Base-by-base conservation (phyloP, 2,329 filamentous ascomycete genomes). In the Phoma sp. region DNA sequence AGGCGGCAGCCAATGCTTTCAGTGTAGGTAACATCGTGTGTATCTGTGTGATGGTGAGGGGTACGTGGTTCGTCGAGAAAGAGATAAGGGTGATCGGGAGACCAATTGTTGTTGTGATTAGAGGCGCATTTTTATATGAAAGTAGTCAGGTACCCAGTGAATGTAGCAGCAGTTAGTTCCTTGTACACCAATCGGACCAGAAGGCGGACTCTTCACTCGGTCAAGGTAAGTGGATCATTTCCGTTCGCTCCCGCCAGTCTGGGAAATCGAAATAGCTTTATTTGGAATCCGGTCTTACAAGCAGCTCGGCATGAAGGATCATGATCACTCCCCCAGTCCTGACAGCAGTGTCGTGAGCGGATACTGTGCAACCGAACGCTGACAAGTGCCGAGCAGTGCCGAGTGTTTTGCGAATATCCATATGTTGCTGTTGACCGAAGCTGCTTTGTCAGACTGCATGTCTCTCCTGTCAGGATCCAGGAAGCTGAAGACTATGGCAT, bases 1-100 rank as follows among this genome's bases (percentile, higher is more conserved):
- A 37, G 4, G 67, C 57, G 37, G 59, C 33, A 27, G 45, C 35
- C 5, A 68, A 7, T n/a, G 52, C 36, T 30, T 43, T 61, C 40
- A 62, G 24, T 14, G 43, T 37, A 33, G 39, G 30, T 29, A 57
- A 44, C 62, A 65, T 64, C 14, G 13, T 52, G 38, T 43, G 23
- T 35, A 33, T 25, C 23, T n/a, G n/a, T 29, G 27, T 7, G 27
- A 29, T 29, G 6, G 6, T 29, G 27, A 29, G 1, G 9, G 27
- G 9, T 35, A 8, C 10, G 25, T 18, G 18, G 36, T 14, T 10
- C 23, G 18, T 18, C 18, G 18, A 18, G 18, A 18, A 18, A 18
- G 18, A 18, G 18, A 18, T 18, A 18, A 18, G 18, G 18, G 18
- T 18, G 18, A 18, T 2, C 18, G 18, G 18, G 2, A 18, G 18